Conservation (phyloP, 768 basidiomycete species). For the Mrakia blollopis region DNA sequence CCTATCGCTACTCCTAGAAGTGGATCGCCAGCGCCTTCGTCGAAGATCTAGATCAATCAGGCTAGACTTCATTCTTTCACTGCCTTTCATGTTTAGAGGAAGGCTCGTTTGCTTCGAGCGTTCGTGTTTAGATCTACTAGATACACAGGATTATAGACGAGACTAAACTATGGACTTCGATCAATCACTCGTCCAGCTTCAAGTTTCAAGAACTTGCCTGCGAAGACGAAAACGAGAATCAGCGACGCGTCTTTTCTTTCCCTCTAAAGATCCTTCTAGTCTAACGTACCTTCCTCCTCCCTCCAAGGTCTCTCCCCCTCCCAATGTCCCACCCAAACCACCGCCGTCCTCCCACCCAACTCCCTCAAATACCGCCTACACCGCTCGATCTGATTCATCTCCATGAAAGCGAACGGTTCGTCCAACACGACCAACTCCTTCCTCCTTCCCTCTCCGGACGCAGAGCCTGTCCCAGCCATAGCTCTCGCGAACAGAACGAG, state of each 20-base stretch:
- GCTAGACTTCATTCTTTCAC: no score
- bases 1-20: background rate
- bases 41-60: background rate
- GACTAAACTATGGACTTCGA: background rate
- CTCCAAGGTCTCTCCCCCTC: conserved; percentile 30
- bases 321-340: conserved; percentile 32
- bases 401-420: conserved; percentile 93
- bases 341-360: conserved; percentile 23
- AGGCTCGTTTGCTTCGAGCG: background rate
- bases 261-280: background rate
- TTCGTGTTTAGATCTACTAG: background rate
- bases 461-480: background rate
- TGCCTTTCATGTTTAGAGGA: no score
- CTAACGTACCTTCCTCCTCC: conserved; percentile 18
- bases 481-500: conserved; percentile 65
- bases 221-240: background rate
- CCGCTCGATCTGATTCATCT: conserved; percentile 63
- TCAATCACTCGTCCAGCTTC: background rate
- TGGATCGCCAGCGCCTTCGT: background rate
- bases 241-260: background rate
- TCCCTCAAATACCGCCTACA: conserved; percentile 60
- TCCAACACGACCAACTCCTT: conserved; percentile 77
- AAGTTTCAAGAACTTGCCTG: conserved; percentile 21
- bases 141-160: background rate
- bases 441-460: conserved; percentile 54